Evolutionary conservation across 2,329 filamentous ascomycete genomes (phyloP).

Genomic region (Fusarium sp.): DNA sequence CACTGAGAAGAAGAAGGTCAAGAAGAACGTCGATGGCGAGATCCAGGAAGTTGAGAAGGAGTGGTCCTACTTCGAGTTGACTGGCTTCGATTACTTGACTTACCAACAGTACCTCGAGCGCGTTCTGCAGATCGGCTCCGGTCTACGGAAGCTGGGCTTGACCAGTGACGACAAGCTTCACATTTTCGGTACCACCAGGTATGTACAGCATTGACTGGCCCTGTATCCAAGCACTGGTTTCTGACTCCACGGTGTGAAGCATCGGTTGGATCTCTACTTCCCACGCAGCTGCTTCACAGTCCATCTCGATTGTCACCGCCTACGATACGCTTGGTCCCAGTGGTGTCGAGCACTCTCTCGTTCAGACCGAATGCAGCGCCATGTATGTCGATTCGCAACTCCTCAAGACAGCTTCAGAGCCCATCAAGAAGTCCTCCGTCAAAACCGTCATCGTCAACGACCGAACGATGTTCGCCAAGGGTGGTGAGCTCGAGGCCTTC

Average conservation of each 20-base stretch:
- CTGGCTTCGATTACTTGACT: constrained; percentile 78
- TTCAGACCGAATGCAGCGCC: constrained; percentile 80
- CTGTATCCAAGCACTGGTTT: background rate
- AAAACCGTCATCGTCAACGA: constrained; percentile 73
- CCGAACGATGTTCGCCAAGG: constrained; percentile 61
- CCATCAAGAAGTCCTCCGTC: constrained; percentile 67
- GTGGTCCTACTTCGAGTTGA: constrained; percentile 90
- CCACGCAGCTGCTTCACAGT: constrained; percentile 82
- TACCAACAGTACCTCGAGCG: constrained; percentile 82
- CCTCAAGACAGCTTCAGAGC: constrained; percentile 66
- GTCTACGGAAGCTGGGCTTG: constrained; percentile 79
- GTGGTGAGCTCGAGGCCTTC: constrained; percentile 64
- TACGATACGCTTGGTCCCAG: constrained; percentile 91
- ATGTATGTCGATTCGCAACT: constrained; percentile 91
- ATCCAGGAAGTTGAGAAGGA: constrained; percentile 86
- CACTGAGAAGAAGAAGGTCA: constrained; percentile 86
- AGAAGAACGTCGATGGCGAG: constrained; percentile 86
- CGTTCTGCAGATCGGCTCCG: constrained; percentile 75
- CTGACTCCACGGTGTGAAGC: constrained; percentile 54
- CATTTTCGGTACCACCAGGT: constrained; percentile 86
- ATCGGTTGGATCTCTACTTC: constrained; percentile 86
- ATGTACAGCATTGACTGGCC: constrained; percentile 39
- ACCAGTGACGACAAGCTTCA: constrained; percentile 75
- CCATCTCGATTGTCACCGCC: constrained; percentile 90
- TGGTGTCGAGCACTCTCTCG: constrained; percentile 86